Evolutionary conservation across 768 basidiomycete species (phyloP).

Genomic region (Boletus vinaceobasis): DNA sequence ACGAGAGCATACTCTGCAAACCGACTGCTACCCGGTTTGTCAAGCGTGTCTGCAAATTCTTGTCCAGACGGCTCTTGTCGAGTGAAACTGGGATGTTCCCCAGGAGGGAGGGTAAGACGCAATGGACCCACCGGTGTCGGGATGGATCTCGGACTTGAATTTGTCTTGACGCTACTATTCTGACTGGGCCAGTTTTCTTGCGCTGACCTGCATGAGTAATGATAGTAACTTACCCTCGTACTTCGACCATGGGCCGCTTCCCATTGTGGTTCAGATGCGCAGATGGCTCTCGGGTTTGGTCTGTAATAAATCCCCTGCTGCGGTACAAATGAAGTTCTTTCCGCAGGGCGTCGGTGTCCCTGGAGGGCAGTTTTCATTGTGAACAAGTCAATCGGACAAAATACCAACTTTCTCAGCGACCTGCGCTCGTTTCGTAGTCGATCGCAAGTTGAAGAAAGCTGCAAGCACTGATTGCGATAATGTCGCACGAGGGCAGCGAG

Average conservation of each 20-base stretch:
- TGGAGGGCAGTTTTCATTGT: slow-evolving; percentile 24
- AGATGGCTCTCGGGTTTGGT: slow-evolving; percentile 33
- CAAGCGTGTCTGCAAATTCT: slow-evolving; percentile 12
- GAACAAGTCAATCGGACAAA: slow-evolving; percentile 2
- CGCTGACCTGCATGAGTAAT: neutral
- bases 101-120: slow-evolving; percentile 64
- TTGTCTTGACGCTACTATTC: slow-evolving; percentile 27
- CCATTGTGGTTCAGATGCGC: slow-evolving; percentile 51
- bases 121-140: slow-evolving; percentile 55
- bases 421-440: slow-evolving; percentile 38
- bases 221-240: slow-evolving; percentile 37
- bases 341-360: slow-evolving; percentile 47
- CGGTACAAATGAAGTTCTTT: slow-evolving; percentile 50
- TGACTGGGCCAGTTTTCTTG: slow-evolving; percentile 14
- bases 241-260: slow-evolving; percentile 57
- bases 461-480: slow-evolving; percentile 55
- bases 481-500: slow-evolving; percentile 65
- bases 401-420: slow-evolving; percentile 51
- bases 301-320: slow-evolving; percentile 27
- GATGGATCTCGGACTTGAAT: slow-evolving; percentile 62
- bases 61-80: slow-evolving; percentile 24
- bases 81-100: slow-evolving; percentile 43
- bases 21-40: slow-evolving; percentile 49
- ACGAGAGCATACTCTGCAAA: slow-evolving; percentile 43
- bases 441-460: slow-evolving; percentile 36